Conservation (phyloP, 495 filamentous ascomycete species). For the Opeltia flavorubescens region DNA sequence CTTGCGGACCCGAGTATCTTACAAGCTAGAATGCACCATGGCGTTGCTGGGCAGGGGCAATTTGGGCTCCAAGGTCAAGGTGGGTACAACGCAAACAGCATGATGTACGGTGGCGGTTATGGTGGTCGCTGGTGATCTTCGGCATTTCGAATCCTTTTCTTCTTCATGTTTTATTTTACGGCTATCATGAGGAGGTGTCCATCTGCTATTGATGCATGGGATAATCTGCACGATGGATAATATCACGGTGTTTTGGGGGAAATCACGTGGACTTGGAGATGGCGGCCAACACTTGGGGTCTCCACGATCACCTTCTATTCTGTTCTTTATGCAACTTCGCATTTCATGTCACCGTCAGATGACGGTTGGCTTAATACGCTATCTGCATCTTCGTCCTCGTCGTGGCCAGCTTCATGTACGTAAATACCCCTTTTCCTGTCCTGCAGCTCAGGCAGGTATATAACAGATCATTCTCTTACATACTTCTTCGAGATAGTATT, state of each 20-base stretch:
- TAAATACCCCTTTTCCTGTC: constrained; percentile 50
- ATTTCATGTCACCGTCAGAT: no score
- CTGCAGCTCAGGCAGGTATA: constrained; percentile 32
- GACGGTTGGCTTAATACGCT: neutral
- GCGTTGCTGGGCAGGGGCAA: constrained; percentile 74
- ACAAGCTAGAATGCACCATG: constrained; percentile 91
- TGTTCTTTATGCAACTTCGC: neutral
- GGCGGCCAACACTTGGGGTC: constrained; percentile 3
- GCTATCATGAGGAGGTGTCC: constrained; percentile 13
- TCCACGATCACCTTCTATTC: neutral
- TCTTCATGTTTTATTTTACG: constrained; percentile 16
- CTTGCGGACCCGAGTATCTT: constrained; percentile 99
- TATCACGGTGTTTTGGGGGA: neutral
- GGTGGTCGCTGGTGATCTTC: constrained; percentile 50
- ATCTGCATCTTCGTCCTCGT: constrained; percentile 50
- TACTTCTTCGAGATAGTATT: constrained; percentile 30
- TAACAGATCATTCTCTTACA: constrained; percentile 42
- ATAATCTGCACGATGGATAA: neutral
- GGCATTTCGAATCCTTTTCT: constrained; percentile 12
- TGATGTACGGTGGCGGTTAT: constrained; percentile 74
- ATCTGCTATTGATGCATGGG: constrained; percentile 13
- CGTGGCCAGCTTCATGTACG: constrained; percentile 60
- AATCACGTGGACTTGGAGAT: neutral
- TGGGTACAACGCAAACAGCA: constrained; percentile 78
- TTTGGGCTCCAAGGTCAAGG: constrained; percentile 90